These are phyloP conservation scores for Coniella lustricola DNA, from an alignment of 2,329 filamentous ascomycete genomes.

Conservation along the genomic window DNA sequence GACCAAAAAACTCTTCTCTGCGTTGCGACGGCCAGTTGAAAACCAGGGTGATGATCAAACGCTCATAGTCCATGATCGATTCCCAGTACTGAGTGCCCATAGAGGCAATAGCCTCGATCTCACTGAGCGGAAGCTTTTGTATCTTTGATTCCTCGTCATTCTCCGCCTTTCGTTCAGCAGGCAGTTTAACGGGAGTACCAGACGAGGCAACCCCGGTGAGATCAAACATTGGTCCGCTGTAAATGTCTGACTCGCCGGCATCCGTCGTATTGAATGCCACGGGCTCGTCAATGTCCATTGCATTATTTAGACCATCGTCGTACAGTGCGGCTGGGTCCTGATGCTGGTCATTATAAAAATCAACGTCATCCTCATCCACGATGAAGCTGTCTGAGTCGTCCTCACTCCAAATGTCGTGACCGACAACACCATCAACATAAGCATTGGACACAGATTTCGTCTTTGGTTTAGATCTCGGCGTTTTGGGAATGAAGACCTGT, in stretches of 20 bases:
- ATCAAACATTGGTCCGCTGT: slow-evolving; percentile 8
- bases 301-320: slow-evolving; percentile 3
- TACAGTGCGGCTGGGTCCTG: slow-evolving; percentile 3
- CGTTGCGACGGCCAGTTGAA: not conserved
- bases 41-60: slow-evolving; percentile 17
- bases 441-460: slow-evolving; percentile 13
- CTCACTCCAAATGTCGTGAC: slow-evolving; percentile 24
- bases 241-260: not conserved
- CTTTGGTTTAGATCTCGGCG: slow-evolving; percentile 20
- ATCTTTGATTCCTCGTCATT: not conserved
- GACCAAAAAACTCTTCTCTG: slow-evolving; percentile 3
- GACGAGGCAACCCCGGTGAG: slow-evolving; percentile 6
- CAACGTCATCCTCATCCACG: slow-evolving; percentile 29
- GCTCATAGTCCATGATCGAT: slow-evolving; percentile 2
- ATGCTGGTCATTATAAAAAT: not conserved
- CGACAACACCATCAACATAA: not conserved
- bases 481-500: slow-evolving; percentile 22
- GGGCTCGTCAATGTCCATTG: slow-evolving; percentile 14
- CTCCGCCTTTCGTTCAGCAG: not conserved
- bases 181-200: not conserved
- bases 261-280: not conserved
- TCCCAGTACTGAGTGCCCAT: slow-evolving; percentile 16
- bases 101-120: slow-evolving; percentile 6
- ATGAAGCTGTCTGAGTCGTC: slow-evolving; percentile 44
- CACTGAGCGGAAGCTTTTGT: not conserved